Conservation (phyloP, 2,329 filamentous ascomycete species). For the Colletotrichum falcatum region DNA sequence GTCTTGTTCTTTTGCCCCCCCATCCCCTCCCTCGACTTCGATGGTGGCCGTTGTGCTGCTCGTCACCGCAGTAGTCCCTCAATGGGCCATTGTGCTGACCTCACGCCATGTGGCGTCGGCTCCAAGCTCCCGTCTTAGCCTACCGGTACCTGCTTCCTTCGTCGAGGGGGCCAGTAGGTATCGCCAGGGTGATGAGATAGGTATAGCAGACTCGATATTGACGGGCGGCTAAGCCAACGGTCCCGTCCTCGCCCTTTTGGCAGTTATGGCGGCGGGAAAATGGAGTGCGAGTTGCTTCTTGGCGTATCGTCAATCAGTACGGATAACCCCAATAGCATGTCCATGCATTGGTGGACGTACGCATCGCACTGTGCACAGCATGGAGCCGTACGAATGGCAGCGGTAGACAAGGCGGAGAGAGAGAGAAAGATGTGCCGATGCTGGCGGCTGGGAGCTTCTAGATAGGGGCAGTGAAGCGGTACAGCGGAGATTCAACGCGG, state of each 20-base stretch:
- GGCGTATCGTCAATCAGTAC: neutral
- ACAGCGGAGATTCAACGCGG: neutral
- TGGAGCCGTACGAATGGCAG: too few relatives aligned
- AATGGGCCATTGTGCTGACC: neutral
- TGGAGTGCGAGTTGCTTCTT: neutral
- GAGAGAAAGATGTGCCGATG: neutral
- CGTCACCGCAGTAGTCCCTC: neutral
- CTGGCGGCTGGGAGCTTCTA: slow-evolving; percentile 9
- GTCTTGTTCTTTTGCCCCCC: neutral
- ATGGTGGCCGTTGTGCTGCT: neutral
- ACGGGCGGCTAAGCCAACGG: neutral
- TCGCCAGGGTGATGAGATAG: neutral
- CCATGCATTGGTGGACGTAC: too few relatives aligned
- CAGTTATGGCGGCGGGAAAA: too few relatives aligned
- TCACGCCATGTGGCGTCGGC: slow-evolving; percentile 13
- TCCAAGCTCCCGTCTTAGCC: neutral
- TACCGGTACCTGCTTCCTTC: too few relatives aligned
- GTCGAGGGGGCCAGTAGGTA: neutral
- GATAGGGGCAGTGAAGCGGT: slow-evolving; percentile 26
- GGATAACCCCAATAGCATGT: neutral
- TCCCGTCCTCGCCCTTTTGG: neutral
- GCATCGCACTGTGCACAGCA: too few relatives aligned
- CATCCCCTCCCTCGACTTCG: neutral
- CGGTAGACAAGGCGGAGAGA: neutral
- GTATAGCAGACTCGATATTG: neutral